Conservation (phyloP, 257 asterid genomes). For the Solanum paucissectum region DNA sequence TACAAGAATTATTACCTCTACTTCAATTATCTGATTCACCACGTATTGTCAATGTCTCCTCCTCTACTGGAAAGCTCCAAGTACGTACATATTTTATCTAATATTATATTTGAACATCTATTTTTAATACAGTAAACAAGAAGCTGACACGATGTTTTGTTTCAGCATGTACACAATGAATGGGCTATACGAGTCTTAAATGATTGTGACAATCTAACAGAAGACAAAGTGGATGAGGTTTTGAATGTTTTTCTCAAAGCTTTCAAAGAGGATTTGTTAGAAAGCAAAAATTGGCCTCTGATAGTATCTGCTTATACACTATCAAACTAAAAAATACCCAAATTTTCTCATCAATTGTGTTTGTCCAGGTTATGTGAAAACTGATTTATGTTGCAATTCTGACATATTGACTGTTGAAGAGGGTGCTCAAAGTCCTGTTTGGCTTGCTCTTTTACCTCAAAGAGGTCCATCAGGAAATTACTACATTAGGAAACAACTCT, state of each 20-base stretch:
- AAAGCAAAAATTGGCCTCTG: slow-evolving; percentile 48
- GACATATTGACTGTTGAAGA: slow-evolving; percentile 32
- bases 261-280: slow-evolving; percentile 22
- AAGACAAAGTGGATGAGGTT: slow-evolving; percentile 38
- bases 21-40: slow-evolving; percentile 52
- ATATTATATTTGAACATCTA: background rate
- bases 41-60: slow-evolving; percentile 53
- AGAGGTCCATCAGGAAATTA: slow-evolving; percentile 43
- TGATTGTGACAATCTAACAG: slow-evolving; percentile 31
- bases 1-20: slow-evolving; percentile 33
- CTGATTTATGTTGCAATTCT: slow-evolving; percentile 29
- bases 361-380: slow-evolving; percentile 47
- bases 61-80: slow-evolving; percentile 29
- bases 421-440: slow-evolving; percentile 42
- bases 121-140: background rate
- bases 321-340: slow-evolving; percentile 36
- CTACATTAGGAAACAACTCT: slow-evolving; percentile 15
- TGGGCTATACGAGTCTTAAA: slow-evolving; percentile 25
- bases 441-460: slow-evolving; percentile 39
- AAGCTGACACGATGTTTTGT: background rate
- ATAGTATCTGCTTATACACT: slow-evolving; percentile 15
- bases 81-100: slow-evolving; percentile 5
- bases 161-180: slow-evolving; percentile 30
- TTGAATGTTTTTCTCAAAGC: slow-evolving; percentile 35
- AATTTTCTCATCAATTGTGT: slow-evolving; percentile 27